Base-by-base conservation (phyloP, 139 green algal species). In the Chlorella sp. region DNA sequence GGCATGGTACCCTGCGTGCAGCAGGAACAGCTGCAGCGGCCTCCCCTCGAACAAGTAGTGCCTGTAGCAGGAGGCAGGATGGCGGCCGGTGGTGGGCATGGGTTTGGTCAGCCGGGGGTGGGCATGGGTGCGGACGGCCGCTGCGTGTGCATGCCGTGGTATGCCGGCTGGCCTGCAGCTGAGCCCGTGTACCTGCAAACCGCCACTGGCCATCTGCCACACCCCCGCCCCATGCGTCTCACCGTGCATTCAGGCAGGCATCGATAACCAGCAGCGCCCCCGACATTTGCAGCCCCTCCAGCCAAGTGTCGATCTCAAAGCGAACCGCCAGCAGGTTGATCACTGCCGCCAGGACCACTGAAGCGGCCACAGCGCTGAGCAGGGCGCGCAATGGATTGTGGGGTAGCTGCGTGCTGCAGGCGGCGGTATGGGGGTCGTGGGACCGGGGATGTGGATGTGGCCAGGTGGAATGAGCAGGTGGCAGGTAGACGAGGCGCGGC, bases 21-120 rank as follows among this genome's bases (percentile, higher is more conserved):
- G 65, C 44, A 84, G 44, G 65, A 84, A 84, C 11, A 84, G 80
- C 40, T 38, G 5, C 13, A 56, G 36, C 14, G 80, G 46, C 17
- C 80, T 24, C 3, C 67, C 41, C 44, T 84, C 80, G 7, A 84
- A 84, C 20, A 84, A 76, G 65, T 84, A 34, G 67, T 84, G 80
- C 67, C 76, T 82, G 76, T 34, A 69, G 72, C 41, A 36, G 14
- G 13, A 24, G 41, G 24, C 5, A 78, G 14, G 43, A 56, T 8
- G 58, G 3, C 4, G 24, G 58, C 9, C 16, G 24, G 58, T 14
- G 6, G 58, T 28, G 9, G 58, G 11, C 7, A 14, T 4, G 9
- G 24, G 9, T 65, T 8, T 14, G 14, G 58, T 28, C 20, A 28
- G 4, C 58, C 20, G 16, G 14, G 58, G 22, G 4, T 65, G 58